Conservation (phyloP, 2,329 filamentous ascomycete genomes). For the Rhinocladiella mackenziei region DNA sequence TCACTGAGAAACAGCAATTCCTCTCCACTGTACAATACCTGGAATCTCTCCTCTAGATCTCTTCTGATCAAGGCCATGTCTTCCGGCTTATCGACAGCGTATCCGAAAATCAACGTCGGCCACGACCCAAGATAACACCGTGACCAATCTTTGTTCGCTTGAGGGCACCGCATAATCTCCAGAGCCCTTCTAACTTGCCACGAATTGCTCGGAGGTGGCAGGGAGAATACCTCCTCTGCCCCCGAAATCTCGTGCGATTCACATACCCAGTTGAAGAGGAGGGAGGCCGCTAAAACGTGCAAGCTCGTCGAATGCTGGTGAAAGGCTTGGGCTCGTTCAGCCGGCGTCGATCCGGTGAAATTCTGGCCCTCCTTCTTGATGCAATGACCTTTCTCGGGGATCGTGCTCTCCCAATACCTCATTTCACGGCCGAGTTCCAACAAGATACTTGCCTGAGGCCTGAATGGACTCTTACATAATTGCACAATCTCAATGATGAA, state of each 20-base stretch:
- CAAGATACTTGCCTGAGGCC: slow-evolving; percentile 1
- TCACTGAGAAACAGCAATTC: slow-evolving; percentile 15
- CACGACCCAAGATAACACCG: slow-evolving; percentile 22
- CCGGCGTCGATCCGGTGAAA: neutral
- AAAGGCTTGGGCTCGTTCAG: slow-evolving; percentile 10
- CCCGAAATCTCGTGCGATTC: slow-evolving; percentile 10
- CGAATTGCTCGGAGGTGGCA: slow-evolving; percentile 11
- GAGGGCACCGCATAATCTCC: slow-evolving; percentile 18
- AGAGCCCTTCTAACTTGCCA: slow-evolving; percentile 20
- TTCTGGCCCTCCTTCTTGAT: slow-evolving; percentile 1
- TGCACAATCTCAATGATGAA: slow-evolving; percentile 21
- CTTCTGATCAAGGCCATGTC: slow-evolving; percentile 12
- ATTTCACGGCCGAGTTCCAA: slow-evolving; percentile 5
- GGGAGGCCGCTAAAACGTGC: slow-evolving; percentile 18
- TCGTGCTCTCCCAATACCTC: slow-evolving; percentile 14
- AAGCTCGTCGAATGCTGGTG: slow-evolving; percentile 19
- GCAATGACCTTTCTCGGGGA: slow-evolving; percentile 15
- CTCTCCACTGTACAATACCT: slow-evolving; percentile 11
- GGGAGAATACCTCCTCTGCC: neutral
- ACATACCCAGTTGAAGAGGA: slow-evolving; percentile 17
- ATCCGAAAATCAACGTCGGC: slow-evolving; percentile 21
- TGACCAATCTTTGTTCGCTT: slow-evolving; percentile 16
- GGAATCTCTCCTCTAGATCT: slow-evolving; percentile 14
- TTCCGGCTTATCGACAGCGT: slow-evolving; percentile 16
- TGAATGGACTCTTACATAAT: slow-evolving; percentile 10